phyloP scores from a whole-genome alignment of 2,329 filamentous ascomycete genomes.

The Diplodia mutila region DNA sequence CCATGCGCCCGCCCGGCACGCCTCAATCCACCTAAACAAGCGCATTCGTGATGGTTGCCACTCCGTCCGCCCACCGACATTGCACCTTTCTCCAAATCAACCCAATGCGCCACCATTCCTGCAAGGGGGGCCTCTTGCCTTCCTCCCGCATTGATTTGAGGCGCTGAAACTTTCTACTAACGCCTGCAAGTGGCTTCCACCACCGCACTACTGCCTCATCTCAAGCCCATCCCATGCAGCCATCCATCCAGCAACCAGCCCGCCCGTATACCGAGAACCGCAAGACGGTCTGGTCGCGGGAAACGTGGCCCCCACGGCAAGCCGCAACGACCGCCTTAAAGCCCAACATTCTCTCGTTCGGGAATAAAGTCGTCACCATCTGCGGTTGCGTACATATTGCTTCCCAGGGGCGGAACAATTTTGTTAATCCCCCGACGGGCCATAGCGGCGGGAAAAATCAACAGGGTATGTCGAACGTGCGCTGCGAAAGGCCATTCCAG shows the following conservation, averaged over 20 bases:
- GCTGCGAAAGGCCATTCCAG: not conserved
- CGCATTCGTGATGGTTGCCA: slow-evolving; percentile 16
- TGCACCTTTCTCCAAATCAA: not conserved
- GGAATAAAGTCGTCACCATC: not conserved
- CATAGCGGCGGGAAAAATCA: not conserved
- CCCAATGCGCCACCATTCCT: not conserved
- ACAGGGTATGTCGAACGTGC: not conserved
- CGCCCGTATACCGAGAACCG: not conserved
- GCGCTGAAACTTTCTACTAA: not conserved
- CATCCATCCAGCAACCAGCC: not conserved
- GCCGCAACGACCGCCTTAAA: not conserved
- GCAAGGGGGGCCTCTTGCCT: slow-evolving; percentile 1
- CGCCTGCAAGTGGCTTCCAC: not conserved
- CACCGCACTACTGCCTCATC: slow-evolving; percentile 2
- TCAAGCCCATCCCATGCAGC: not conserved
- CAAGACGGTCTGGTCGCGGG: not conserved
- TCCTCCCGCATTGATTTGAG: not conserved
- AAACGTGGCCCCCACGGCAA: not conserved
- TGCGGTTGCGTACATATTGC: not conserved
- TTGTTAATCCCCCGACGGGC: slow-evolving; percentile 3
- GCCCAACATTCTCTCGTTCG: not conserved
- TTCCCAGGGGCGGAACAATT: not conserved
- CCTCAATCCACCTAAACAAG: not conserved
- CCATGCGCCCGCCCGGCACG: not conserved
- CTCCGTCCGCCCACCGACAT: not conserved